phyloP scores from a whole-genome alignment of 805 yeast genomes.

The Brettanomyces bruxellensis region DNA sequence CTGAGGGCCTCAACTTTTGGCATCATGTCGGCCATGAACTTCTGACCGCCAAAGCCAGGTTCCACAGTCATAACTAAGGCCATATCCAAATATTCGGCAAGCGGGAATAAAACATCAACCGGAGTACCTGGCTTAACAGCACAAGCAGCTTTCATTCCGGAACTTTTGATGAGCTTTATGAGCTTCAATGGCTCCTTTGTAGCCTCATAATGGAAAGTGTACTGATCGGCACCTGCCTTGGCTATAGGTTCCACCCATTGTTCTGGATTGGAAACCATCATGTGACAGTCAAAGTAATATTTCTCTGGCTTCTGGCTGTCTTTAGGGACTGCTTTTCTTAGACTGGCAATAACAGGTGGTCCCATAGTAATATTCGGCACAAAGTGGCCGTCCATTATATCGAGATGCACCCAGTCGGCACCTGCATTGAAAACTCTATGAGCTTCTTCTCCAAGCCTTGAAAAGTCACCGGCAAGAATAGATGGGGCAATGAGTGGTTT shows the following conservation, averaged over 20 bases:
- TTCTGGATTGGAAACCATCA: conserved; percentile 94
- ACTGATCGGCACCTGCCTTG: conserved; percentile 90
- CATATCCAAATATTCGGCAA: conserved; percentile 80
- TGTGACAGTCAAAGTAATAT: conserved; percentile 82
- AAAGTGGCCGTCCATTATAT: conserved; percentile 98
- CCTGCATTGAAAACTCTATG: conserved; percentile 67
- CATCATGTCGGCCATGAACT: conserved; percentile 94
- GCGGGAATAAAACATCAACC: conserved; percentile 68
- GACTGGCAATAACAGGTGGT: conserved; percentile 73
- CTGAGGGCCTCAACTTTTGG: conserved; percentile 81
- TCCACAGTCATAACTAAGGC: conserved; percentile 97
- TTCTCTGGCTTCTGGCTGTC: conserved; percentile 11
- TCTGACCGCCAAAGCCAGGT: conserved; percentile 98
- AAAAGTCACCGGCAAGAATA: conserved; percentile 84
- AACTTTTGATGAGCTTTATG: conserved; percentile 62
- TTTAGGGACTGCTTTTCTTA: conserved; percentile 72
- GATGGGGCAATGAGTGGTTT: conserved; percentile 89
- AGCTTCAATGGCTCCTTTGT: conserved; percentile 69
- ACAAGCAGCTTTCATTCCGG: conserved; percentile 90
- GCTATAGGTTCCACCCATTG: conserved; percentile 92
- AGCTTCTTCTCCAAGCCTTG: conserved; percentile 83
- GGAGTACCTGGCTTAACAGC: conserved; percentile 92
- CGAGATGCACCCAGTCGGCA: conserved; percentile 97
- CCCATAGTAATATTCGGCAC: conserved; percentile 96
- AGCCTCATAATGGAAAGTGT: conserved; percentile 93